A percentile compares a stretch with the other conserved stretches of the same genome.
These are phyloP conservation scores for Cryptosporidium sp. DNA, from an alignment of 169 alveolate genomes.

Conservation along the genomic window DNA sequence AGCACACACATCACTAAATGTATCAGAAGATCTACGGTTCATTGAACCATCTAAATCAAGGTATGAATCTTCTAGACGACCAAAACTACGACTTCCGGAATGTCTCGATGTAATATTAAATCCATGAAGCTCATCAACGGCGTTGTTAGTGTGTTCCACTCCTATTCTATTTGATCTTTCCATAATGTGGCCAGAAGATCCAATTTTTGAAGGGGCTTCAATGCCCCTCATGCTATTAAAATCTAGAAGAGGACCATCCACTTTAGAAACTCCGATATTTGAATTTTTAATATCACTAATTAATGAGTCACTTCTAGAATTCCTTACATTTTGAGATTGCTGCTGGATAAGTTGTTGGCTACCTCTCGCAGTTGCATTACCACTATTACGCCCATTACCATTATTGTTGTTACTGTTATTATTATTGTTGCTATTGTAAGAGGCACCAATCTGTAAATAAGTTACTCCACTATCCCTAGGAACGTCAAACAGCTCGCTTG, in stretches of 20 bases:
- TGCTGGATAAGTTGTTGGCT: conserved; percentile 36
- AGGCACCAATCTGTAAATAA: conserved; percentile 26
- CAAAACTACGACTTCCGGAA: conserved; percentile 1
- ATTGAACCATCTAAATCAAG: conserved; percentile 49
- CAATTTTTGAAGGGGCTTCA: conserved; percentile 6
- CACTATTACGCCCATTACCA: not conserved
- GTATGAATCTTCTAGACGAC: conserved; percentile 36
- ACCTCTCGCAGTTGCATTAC: conserved; percentile 12
- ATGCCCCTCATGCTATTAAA: not conserved
- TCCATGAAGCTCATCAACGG: conserved; percentile 30
- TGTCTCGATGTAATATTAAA: not conserved
- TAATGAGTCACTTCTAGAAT: conserved; percentile 56
- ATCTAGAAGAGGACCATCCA: conserved; percentile 9
- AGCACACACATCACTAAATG: conserved; percentile 28
- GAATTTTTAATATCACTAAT: conserved; percentile 11
- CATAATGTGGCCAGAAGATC: not conserved
- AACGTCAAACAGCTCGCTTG: conserved; percentile 48
- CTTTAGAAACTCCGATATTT: not conserved
- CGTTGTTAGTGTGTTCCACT: not conserved
- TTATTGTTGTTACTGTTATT: not conserved
- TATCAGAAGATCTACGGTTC: conserved; percentile 35
- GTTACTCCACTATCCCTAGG: conserved; percentile 39
- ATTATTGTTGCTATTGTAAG: not conserved
- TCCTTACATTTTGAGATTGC: conserved; percentile 7
- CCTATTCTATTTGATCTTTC: conserved; percentile 12